Base-by-base conservation (phyloP, 2,329 filamentous ascomycete species). In the Talaromyces pinophilus region DNA sequence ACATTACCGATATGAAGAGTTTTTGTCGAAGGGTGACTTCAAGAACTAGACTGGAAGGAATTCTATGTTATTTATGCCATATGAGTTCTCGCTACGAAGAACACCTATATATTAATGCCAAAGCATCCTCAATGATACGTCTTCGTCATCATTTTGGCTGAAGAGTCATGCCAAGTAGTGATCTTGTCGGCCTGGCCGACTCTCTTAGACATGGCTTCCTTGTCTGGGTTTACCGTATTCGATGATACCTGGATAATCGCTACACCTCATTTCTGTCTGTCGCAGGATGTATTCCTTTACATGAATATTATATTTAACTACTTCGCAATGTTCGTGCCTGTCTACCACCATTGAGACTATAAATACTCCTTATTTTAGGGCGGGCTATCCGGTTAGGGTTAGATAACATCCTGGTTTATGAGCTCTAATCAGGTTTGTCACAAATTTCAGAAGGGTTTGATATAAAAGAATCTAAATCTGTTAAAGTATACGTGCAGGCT, bases 1-100 rank as follows among this genome's bases (percentile, higher is more conserved):
- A 42, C 62, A 63, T 40, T 63, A 63, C 28, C 62, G 13, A 30
- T 63, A 57, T 46, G 62, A 63, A 38, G 62, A 63, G 8, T 57
- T 44, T 46, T 17, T 67, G 35, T 67, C 48, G 6, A 63, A 66
- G 7, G 63, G 67, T 11, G 57, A 44, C 38, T 68, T 67, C 57
- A 68, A 65, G 48, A 15, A 66, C 6, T 67, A 52, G 28, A 30
- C 11, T n/a, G n/a, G 54, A 8, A 15, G 1, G 2, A 19, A n/a
- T 55, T 19, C 8, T 30, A 8, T 5, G n/a, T 40, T 35, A 3
- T 25, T 19, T 30, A 17, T 11, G 19, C 6, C 6, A 5, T 5
- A 57, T 10, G 15, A 2, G 38, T 22, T 17, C 10, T 15, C 7
- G 10, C 33, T 5, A 55, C n/a, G 22, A 5, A 22, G 19, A 35